Conservation (phyloP, 352 stramenopile genomes). For the Pythium diclinum region DNA sequence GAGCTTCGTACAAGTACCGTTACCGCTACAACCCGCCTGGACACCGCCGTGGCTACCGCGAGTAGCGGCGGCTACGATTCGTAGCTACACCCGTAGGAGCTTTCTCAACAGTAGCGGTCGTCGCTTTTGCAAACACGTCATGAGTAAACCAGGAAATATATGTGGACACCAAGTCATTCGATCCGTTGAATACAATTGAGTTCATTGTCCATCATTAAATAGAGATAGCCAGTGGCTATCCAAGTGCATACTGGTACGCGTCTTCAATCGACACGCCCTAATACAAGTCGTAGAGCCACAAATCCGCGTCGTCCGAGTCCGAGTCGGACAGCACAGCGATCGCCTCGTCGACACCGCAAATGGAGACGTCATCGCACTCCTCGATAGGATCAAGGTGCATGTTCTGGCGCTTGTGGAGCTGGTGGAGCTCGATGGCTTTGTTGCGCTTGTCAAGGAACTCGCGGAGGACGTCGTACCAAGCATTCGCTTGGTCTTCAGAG, state of each 20-base stretch:
- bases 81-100: too few species aligned
- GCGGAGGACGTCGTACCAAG: constrained; percentile 63
- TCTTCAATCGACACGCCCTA: constrained; percentile 14
- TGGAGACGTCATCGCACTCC: constrained; percentile 14
- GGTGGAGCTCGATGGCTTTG: constrained; percentile 17
- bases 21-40: background rate
- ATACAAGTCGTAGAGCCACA: constrained; percentile 25
- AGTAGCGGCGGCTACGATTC: background rate
- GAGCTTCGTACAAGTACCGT: background rate
- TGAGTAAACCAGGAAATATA: background rate
- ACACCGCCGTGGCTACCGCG: background rate
- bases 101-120: background rate
- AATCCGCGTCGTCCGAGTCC: constrained; percentile 24
- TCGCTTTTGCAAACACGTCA: background rate
- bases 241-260: background rate
- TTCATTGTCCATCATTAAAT: constrained; percentile 11
- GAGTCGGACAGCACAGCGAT: constrained; percentile 18
- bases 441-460: constrained; percentile 36
- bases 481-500: constrained; percentile 51
- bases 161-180: background rate
- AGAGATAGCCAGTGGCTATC: background rate
- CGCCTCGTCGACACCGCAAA: constrained; percentile 7
- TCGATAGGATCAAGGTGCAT: constrained; percentile 18
- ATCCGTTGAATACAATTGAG: background rate
- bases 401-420: constrained; percentile 14